These are phyloP conservation scores for Cladorrhinum sp. DNA, from an alignment of 2,329 filamentous ascomycete genomes.

Conservation along the genomic window DNA sequence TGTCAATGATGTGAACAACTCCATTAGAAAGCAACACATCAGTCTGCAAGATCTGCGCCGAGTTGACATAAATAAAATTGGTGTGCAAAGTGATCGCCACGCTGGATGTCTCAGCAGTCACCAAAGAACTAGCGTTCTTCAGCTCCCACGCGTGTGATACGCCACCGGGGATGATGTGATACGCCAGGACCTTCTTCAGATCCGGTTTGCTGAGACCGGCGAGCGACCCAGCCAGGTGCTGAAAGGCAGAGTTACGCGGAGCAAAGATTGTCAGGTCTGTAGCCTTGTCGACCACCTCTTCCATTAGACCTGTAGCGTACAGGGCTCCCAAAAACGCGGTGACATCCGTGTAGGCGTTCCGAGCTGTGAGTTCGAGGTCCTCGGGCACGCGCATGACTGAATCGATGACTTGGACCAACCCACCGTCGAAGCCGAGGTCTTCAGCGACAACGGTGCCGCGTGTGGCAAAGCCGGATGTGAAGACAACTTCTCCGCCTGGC, in stretches of 20 bases:
- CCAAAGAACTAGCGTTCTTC: slow-evolving; percentile 44
- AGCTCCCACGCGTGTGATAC: slow-evolving; percentile 50
- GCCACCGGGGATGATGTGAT: slow-evolving; percentile 54
- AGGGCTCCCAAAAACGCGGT: slow-evolving; percentile 42
- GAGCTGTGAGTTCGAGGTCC: slow-evolving; percentile 35
- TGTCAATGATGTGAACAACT: slow-evolving; percentile 57
- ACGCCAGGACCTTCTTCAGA: slow-evolving; percentile 46
- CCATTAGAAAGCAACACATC: slow-evolving; percentile 57
- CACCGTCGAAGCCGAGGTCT: slow-evolving; percentile 47
- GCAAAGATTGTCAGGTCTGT: slow-evolving; percentile 54
- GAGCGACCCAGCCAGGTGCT: slow-evolving; percentile 45
- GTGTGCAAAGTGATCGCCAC: slow-evolving; percentile 45
- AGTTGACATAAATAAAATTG: slow-evolving; percentile 45
- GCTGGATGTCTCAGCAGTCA: slow-evolving; percentile 39
- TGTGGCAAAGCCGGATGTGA: slow-evolving; percentile 40
- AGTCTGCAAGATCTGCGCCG: slow-evolving; percentile 48
- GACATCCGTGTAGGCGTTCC: slow-evolving; percentile 37
- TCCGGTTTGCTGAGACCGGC: slow-evolving; percentile 38
- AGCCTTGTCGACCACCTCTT: slow-evolving; percentile 40
- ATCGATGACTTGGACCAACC: slow-evolving; percentile 52
- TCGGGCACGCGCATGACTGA: slow-evolving; percentile 49
- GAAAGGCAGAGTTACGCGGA: slow-evolving; percentile 51
- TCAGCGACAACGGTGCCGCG: slow-evolving; percentile 42
- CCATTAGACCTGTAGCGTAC: slow-evolving; percentile 37
- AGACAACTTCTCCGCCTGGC: slow-evolving; percentile 40